These are phyloP conservation scores for Myriangium duriaei DNA, from an alignment of 2,329 filamentous ascomycete genomes.

Conservation along the genomic window DNA sequence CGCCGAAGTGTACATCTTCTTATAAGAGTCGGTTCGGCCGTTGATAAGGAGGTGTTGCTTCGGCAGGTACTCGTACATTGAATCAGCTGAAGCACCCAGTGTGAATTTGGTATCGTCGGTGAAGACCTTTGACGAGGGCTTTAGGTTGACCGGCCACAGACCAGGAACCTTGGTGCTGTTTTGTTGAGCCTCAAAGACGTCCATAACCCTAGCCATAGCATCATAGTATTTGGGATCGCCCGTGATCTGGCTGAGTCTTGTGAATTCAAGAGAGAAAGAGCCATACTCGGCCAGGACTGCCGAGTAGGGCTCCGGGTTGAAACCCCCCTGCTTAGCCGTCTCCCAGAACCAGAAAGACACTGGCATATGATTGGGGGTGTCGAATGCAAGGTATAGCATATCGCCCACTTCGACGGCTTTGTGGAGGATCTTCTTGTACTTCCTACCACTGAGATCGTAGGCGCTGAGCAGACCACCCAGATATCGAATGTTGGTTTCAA, in stretches of 20 bases:
- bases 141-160: constrained; percentile 48
- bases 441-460: constrained; percentile 49
- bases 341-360: constrained; percentile 46
- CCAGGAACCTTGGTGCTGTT: constrained; percentile 45
- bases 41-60: constrained; percentile 20
- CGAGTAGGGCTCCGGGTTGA: constrained; percentile 21
- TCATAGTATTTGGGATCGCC: constrained; percentile 50
- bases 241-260: constrained; percentile 51
- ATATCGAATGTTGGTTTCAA: constrained; percentile 61
- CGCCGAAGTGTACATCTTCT: constrained; percentile 34
- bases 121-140: constrained; percentile 27
- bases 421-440: constrained; percentile 40
- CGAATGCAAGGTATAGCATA: constrained; percentile 53
- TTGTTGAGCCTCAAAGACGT: constrained; percentile 44
- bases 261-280: constrained; percentile 50
- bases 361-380: constrained; percentile 57
- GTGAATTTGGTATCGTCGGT: constrained; percentile 19
- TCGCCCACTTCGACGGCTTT: constrained; percentile 54
- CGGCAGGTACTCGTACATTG: constrained; percentile 23
- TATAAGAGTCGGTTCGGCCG: constrained; percentile 25
- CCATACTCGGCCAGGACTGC: constrained; percentile 42
- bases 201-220: constrained; percentile 44
- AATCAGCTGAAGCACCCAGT: constrained; percentile 24
- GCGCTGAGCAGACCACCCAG: constrained; percentile 57
- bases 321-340: constrained; percentile 14